Percentiles rank a stretch among this genome's conserved stretches.
These are phyloP conservation scores for Paramecium pentaurelia DNA, from an alignment of 73 alveolate genomes.

Conservation along the genomic window DNA sequence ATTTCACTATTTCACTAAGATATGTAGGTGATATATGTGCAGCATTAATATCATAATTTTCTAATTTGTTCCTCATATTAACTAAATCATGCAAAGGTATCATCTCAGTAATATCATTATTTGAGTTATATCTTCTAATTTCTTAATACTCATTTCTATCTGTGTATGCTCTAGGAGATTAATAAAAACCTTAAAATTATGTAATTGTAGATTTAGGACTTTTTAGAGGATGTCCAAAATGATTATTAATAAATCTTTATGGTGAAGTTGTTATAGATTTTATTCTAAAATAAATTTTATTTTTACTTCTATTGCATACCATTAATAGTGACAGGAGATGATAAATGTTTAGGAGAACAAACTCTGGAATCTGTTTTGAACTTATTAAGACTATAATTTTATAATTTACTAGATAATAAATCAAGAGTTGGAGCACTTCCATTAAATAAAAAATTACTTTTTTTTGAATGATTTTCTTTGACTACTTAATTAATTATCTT, in stretches of 20 bases:
- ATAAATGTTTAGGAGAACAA: not conserved
- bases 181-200: not conserved
- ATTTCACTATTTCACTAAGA: slow-evolving; percentile 1
- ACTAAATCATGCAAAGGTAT: slow-evolving; percentile 28
- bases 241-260: not conserved
- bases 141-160: not conserved
- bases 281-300: not conserved
- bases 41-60: not conserved
- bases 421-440: slow-evolving; percentile 9
- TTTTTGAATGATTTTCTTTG: not conserved
- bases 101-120: not conserved
- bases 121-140: not conserved
- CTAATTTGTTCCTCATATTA: slow-evolving; percentile 1
- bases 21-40: slow-evolving; percentile 16
- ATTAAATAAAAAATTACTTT: not conserved
- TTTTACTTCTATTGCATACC: slow-evolving; percentile 38
- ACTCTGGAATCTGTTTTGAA: not conserved
- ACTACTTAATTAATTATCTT: not conserved
- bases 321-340: not conserved
- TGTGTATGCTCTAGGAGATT: not conserved
- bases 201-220: not conserved
- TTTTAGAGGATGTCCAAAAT: not conserved
- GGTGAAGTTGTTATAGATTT: not conserved
- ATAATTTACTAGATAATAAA: not conserved
- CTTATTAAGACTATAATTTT: not conserved